A percentile compares a stretch with the other conserved stretches of the same genome.
Conservation (phyloP, 768 basidiomycete species). For the Scleroderma bovista region DNA sequence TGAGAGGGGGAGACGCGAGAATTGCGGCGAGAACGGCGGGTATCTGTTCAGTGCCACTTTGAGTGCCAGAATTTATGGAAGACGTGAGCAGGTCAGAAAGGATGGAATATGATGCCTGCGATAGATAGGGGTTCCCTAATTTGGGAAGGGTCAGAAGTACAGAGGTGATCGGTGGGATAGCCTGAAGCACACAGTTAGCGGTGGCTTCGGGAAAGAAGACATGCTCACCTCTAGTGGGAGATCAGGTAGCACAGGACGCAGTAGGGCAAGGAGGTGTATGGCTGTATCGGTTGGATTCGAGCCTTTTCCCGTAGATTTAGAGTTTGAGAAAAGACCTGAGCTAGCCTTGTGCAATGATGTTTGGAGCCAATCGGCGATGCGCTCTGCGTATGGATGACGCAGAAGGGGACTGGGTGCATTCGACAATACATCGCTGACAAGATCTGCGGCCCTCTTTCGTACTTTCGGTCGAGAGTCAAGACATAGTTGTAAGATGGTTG, state of each 20-base stretch:
- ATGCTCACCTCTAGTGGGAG: constrained; percentile 66
- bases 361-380: constrained; percentile 76
- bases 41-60: constrained; percentile 48
- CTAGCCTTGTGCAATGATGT: constrained; percentile 60
- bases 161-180: constrained; percentile 62
- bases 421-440: constrained; percentile 70
- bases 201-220: constrained; percentile 4
- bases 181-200: constrained; percentile 39
- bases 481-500: constrained; percentile 74
- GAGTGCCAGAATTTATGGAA: constrained; percentile 45
- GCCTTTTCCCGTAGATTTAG: constrained; percentile 49
- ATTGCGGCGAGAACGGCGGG: constrained; percentile 60
- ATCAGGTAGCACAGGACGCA: constrained; percentile 54
- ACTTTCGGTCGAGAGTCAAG: constrained; percentile 93
- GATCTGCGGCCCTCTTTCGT: constrained; percentile 83
- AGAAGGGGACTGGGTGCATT: constrained; percentile 72
- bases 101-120: constrained; percentile 81
- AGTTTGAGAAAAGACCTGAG: constrained; percentile 53
- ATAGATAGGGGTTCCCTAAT: constrained; percentile 83
- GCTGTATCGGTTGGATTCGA: constrained; percentile 63
- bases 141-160: constrained; percentile 79
- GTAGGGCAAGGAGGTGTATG: constrained; percentile 70
- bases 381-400: constrained; percentile 80
- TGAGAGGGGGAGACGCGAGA: constrained; percentile 62
- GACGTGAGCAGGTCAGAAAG: constrained; percentile 73